Conservation (phyloP, 139 green algal genomes). For the Micromonas pusilla region DNA sequence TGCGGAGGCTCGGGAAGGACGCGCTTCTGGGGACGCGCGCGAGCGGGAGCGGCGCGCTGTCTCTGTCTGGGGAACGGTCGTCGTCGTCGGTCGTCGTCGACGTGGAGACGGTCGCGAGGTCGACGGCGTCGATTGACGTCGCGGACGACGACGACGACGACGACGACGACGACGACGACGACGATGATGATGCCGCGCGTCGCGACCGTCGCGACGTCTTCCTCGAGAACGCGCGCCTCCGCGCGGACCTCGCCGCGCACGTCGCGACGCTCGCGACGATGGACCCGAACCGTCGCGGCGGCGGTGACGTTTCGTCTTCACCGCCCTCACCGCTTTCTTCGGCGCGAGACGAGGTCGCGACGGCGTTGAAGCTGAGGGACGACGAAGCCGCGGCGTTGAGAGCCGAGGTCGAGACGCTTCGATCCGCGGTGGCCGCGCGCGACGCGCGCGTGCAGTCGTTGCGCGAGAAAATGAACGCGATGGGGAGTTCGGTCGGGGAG, state of each 20-base stretch:
- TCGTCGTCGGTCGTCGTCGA: too few relatives aligned
- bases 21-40: not conserved
- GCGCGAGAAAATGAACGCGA: not conserved
- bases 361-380: not conserved
- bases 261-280: conserved; percentile 20
- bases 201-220: conserved; percentile 12
- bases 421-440: not conserved
- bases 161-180: not conserved
- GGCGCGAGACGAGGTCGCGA: not conserved
- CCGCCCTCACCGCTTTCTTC: too few relatives aligned
- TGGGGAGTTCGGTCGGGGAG: too few relatives aligned
- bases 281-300: not conserved
- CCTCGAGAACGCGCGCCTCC: conserved; percentile 59
- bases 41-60: not conserved
- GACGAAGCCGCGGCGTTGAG: not conserved
- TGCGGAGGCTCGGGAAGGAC: too few relatives aligned
- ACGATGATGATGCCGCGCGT: not conserved
- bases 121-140: too few relatives aligned
- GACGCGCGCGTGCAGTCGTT: not conserved
- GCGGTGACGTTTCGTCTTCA: too few relatives aligned
- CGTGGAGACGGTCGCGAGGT: too few relatives aligned
- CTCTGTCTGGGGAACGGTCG: too few relatives aligned
- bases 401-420: not conserved
- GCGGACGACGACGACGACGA: conserved; percentile 1
- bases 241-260: conserved; percentile 53